Percentiles rank a stretch among this genome's conserved stretches.
Evolutionary conservation across 2,329 filamentous ascomycete genomes (phyloP).

Genomic region (Corinectria fuckeliana): DNA sequence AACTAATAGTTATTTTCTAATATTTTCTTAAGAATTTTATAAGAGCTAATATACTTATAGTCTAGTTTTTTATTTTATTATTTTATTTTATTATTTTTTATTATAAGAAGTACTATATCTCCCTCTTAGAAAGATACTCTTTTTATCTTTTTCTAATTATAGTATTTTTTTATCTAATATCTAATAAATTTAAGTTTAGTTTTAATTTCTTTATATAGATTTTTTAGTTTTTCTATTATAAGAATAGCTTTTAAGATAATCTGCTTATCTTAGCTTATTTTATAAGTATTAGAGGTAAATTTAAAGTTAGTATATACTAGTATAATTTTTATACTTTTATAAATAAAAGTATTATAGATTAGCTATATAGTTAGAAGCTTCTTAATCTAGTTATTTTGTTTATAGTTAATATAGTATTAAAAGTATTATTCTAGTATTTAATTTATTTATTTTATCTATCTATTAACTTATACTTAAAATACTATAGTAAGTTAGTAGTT

Average conservation of each 20-base stretch:
- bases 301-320: constrained; percentile 12
- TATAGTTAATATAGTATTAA: constrained; percentile 15
- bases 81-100: too few relatives aligned
- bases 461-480: neutral
- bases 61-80: too few relatives aligned
- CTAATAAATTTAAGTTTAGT: neutral
- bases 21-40: constrained; percentile 23
- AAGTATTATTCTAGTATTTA: constrained; percentile 3
- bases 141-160: constrained; percentile 23
- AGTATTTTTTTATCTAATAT: constrained; percentile 17
- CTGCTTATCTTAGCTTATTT: neutral
- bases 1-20: constrained; percentile 29
- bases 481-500: constrained; percentile 2
- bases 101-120: constrained; percentile 24
- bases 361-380: constrained; percentile 3
- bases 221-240: constrained; percentile 5
- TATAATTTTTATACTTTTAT: constrained; percentile 3
- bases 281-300: constrained; percentile 3
- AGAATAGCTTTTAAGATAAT: constrained; percentile 9
- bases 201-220: constrained; percentile 11
- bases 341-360: constrained; percentile 4
- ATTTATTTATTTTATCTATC: constrained; percentile 4
- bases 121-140: constrained; percentile 17
- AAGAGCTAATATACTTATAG: constrained; percentile 27
- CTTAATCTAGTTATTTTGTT: constrained; percentile 5